Base-by-base conservation (phyloP, 2,329 filamentous ascomycete species). In the Penicillium glabrum region DNA sequence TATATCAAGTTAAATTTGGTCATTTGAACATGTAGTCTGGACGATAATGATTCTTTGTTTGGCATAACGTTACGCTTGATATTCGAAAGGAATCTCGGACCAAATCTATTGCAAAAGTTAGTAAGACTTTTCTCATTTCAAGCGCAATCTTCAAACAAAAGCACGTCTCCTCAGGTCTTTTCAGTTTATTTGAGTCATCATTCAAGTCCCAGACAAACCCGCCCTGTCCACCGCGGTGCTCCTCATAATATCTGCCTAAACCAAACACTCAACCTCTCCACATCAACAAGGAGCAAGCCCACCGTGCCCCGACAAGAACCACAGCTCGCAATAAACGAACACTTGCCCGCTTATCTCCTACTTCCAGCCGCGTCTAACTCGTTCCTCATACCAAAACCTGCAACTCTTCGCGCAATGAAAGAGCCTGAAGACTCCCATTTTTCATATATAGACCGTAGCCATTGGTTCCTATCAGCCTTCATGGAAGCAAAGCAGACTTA, bases 131-230 rank as follows among this genome's bases (percentile, higher is more conserved):
- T 46, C 11, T n/a, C n/a, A 41, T 14, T 13, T 23, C 11, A 19
- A 23, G 39, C 19, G 10, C 3, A 41, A 41, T 41, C 39, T 7
- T n/a, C 7, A 24, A 37, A 37, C 46, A 37, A 37, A 27, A 19
- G 26, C 45, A 21, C 24, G 50, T 70, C 72, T 76, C 75, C 74
- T 78, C 75, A 78, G 75, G 73, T 77, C 74, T 77, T 77, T 75
- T 76, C 71, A 76, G 72, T 77, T 75, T 73, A 65, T 65, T 61
- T 60, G 62, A 67, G 68, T 72, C 75, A 60, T 76, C 75, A 77
- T 74, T 58, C 73, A 65, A 64, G 45, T 16, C 66, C 65, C 64
- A 65, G 53, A 58, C 56, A 58, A 56, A 47, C 59, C 50, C 59
- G 53, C 53, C 45, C 33, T n/a, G 21, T 33, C 47, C 44, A 51